Evolutionary conservation across 768 basidiomycete species (phyloP), one percentile per base, ranked within the genome.

Genomic region (Inosperma sp.): DNA sequence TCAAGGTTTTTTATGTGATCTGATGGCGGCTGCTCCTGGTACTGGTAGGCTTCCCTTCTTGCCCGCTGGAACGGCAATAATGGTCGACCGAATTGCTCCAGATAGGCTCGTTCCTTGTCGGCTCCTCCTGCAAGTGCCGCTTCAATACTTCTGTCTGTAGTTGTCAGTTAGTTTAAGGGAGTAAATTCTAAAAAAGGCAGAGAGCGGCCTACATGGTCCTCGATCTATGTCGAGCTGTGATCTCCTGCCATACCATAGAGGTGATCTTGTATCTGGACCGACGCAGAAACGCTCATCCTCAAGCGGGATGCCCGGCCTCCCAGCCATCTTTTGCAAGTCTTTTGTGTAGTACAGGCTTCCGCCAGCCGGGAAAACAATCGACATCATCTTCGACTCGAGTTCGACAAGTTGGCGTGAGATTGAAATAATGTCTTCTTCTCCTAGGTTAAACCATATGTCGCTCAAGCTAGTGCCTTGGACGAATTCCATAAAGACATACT

Each of bases 181-280:
- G n/a, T n/a, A n/a, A n/a, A n/a, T 52, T 40, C 56, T 56, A 35
- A 47, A 65, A 68, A 58, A 66, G 56, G 61, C 43, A 66, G 56
- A 64, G 55, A 70, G 61, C 17, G 61, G 57, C 73, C 9, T 72
- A 79, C 79, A 79, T 48, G 79, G 77, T 73, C 78, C 77, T 53
- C 79, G 61, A 50, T 74, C 57, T 44, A 78, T 65, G 52, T 76
- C 69, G 52, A 79, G 76, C 68, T 73, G 62, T 52, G 73, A 65
- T 51, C 78, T 74, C 62, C 73, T 72, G 1, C 78, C 75, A 58
- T 64, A 75, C 77, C 77, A 81, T 62, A 79, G n/a, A 59, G 23
- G 58, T 54, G 73, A 37, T 2, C 68, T 71, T 7, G 61, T 56
- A 65, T 79, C 78, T 60, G 71, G 73, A 60, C 75, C 74, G 48